Percentiles rank a stretch among this genome's conserved stretches.
Evolutionary conservation across 2,329 filamentous ascomycete species (phyloP).

Genomic region (Ilyonectria mors-panacis): DNA sequence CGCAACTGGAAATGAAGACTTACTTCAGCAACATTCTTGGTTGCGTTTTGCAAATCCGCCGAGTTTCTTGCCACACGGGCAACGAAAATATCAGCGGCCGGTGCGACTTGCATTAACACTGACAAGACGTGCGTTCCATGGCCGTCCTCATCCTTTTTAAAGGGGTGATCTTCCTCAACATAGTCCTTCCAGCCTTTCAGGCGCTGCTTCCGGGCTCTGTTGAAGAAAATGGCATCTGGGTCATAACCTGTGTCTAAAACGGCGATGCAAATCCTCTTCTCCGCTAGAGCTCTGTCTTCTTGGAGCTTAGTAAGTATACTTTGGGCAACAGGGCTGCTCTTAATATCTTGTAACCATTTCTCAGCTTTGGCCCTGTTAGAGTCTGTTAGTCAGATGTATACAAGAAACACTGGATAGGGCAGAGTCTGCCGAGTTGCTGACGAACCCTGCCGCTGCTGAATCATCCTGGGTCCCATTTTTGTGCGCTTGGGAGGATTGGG

Average conservation of each 20-base stretch:
- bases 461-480: background rate
- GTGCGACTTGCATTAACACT: constrained; percentile 18
- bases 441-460: background rate
- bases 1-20: background rate
- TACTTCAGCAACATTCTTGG: constrained; percentile 16
- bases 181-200: constrained; percentile 14
- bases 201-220: background rate
- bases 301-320: background rate
- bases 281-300: background rate
- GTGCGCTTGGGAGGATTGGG: too few relatives aligned
- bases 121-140: constrained; percentile 25
- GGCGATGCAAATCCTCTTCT: constrained; percentile 8
- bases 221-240: constrained; percentile 7
- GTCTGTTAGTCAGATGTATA: background rate
- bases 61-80: constrained; percentile 12
- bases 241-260: constrained; percentile 24
- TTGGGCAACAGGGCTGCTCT: background rate
- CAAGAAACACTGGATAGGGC: too few relatives aligned
- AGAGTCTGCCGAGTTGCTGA: background rate
- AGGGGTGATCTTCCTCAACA: background rate
- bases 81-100: constrained; percentile 20
- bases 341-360: constrained; percentile 4
- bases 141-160: constrained; percentile 2
- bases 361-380: background rate
- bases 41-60: constrained; percentile 3